Percentiles rank a stretch among this genome's conserved stretches.
Evolutionary conservation across 2,329 filamentous ascomycete genomes (phyloP).

Genomic region (Aspergillus sp.): DNA sequence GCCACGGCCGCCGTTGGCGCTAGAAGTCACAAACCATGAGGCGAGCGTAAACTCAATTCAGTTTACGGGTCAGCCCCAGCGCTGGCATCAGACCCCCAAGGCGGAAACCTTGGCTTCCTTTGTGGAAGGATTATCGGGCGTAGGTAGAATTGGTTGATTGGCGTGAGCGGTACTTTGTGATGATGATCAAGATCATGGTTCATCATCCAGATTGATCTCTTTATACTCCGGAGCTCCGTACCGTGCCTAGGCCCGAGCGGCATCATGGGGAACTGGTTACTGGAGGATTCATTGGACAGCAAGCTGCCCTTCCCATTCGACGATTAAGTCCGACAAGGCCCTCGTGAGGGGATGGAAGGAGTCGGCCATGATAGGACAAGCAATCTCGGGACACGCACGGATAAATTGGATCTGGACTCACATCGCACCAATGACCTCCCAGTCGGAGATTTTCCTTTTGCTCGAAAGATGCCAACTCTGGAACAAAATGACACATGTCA

Average conservation of each 20-base stretch:
- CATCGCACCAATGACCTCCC: slow-evolving; percentile 9
- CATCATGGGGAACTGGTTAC: not conserved
- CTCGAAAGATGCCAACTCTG: not conserved
- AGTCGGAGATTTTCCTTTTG: slow-evolving; percentile 5
- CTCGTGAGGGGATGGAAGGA: slow-evolving; percentile 4
- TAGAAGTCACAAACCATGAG: not conserved
- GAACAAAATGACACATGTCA: not conserved
- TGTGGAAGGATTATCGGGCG: slow-evolving; percentile 4
- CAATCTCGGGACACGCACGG: slow-evolving; percentile 10
- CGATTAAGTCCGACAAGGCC: slow-evolving; percentile 5
- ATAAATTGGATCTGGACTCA: slow-evolving; percentile 12
- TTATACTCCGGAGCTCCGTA: not conserved
- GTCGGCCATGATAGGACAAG: not conserved
- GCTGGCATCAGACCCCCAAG: not conserved
- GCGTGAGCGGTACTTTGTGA: slow-evolving; percentile 2
- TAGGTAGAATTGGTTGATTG: not conserved
- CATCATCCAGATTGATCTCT: not conserved
- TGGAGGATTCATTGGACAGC: not conserved
- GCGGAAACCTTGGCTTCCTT: slow-evolving; percentile 6
- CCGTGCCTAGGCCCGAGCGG: slow-evolving; percentile 13
- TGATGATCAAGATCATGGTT: slow-evolving; percentile 1
- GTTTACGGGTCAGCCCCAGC: not conserved
- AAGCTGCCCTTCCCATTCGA: slow-evolving; percentile 3
- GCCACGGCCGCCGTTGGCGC: slow-evolving; percentile 2
- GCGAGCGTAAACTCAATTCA: not conserved